These are phyloP conservation scores for Blastocystis sp. DNA, from an alignment of 352 stramenopile genomes.

Conservation along the genomic window DNA sequence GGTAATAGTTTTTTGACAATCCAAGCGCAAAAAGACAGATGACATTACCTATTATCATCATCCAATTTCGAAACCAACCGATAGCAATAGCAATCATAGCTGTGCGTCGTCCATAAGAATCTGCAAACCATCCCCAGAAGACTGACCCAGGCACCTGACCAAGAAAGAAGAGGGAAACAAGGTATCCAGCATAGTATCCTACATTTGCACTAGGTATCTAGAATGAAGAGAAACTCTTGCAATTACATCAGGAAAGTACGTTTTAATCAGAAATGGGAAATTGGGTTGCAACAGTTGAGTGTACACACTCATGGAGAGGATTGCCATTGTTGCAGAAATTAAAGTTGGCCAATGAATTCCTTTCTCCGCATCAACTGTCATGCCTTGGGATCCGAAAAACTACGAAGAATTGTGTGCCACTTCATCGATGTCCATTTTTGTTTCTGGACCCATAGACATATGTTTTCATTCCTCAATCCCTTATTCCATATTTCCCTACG, in stretches of 20 bases:
- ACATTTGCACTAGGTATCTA: slow-evolving; percentile 46
- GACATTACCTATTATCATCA: not conserved
- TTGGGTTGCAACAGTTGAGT: slow-evolving; percentile 42
- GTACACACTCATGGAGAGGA: not conserved
- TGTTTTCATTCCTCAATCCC: not conserved
- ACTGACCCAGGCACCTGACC: slow-evolving; percentile 55
- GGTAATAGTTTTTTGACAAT: slow-evolving; percentile 45
- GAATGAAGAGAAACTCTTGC: not conserved
- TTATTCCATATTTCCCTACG: not conserved
- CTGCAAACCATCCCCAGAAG: slow-evolving; percentile 66
- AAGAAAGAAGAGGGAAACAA: slow-evolving; percentile 46
- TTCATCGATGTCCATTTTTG: not conserved
- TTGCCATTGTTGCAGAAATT: not conserved
- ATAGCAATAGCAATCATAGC: slow-evolving; percentile 21
- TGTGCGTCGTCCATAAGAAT: slow-evolving; percentile 39
- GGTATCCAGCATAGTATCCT: slow-evolving; percentile 56
- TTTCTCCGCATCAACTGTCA: slow-evolving; percentile 36
- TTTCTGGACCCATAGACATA: not conserved
- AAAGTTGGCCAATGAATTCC: slow-evolving; percentile 64
- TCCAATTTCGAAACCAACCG: not conserved
- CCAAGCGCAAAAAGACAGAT: slow-evolving; percentile 4
- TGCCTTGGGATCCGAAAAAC: not conserved
- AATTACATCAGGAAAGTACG: slow-evolving; percentile 34
- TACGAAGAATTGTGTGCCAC: not conserved
- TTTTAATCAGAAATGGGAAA: slow-evolving; percentile 57